Base-by-base conservation (phyloP, 257 asterid genomes). In the Gardenia jasminoides region DNA sequence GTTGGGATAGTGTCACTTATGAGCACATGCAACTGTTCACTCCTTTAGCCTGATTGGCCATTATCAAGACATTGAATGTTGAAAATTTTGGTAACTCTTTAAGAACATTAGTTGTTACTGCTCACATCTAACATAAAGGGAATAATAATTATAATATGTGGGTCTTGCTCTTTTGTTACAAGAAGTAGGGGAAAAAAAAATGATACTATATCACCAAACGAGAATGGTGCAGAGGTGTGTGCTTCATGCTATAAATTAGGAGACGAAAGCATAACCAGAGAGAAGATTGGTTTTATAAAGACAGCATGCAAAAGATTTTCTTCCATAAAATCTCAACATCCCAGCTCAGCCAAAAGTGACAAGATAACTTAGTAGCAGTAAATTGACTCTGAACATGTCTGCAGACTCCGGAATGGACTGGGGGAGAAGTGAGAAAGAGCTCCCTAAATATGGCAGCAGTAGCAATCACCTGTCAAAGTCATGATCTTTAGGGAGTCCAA, bases 21-120 rank as follows among this genome's bases (percentile, higher is more conserved):
- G n/a, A 80, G 61, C 59, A 43, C 74, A 80, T 62, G 66, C 79
- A 61, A 71, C 54, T 33, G 54, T 33, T 80, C 87, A 74, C 78
- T 80, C 80, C 79, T 84, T 84, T 80, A 36, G 72, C 76, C 80
- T 84, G 82, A 84, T 77, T 80, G 61, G 52, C 50, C 17, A 67
- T 80, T 80, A 80, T 76, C 4, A 36, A 36, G 61, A n/a, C 59
- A 44, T 66, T 80, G 28, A 44, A 48, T 82, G 72, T 72, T 64
- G 41, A 41, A 16, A 62, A 13, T n/a, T 58, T 77, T 31, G 66
- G 66, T 31, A 77, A 19, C 28, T 48, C 22, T 52, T 50, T 15
- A 50, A 36, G 41, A 36, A 36, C 41, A 1, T 36, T 36, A 36
- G 3, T 36, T 36, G 41, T 36, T 36, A 36, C 41, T 36, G n/a